Conservation (phyloP, 208 protist genomes). For the Crithidia brevicula region DNA sequence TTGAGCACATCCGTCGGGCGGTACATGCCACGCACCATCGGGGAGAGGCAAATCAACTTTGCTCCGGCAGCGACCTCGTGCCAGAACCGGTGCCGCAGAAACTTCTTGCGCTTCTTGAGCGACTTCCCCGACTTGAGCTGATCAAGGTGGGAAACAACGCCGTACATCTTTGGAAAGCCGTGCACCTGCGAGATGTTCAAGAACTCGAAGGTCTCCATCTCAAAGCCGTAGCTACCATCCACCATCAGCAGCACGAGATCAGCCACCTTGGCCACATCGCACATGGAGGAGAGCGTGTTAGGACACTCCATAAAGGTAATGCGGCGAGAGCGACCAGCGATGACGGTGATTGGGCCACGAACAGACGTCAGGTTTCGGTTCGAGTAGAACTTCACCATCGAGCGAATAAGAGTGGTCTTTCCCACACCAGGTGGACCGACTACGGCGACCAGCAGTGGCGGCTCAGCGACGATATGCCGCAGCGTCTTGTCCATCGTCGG, state of each 20-base stretch:
- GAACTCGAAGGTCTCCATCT: conserved; percentile 99
- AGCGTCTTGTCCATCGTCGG: conserved; percentile 90
- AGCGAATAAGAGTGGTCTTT: conserved; percentile 98
- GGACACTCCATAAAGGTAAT: conserved; percentile 99
- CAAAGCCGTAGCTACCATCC: conserved; percentile 98
- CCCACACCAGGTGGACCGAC: conserved; percentile 97
- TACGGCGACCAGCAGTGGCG: conserved; percentile 96
- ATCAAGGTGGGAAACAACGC: conserved; percentile 99
- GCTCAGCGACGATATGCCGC: conserved; percentile 80
- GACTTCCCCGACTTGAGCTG: conserved; percentile 96
- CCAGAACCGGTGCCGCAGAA: conserved; percentile 96
- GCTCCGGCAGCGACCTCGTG: conserved; percentile 92
- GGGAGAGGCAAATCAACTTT: conserved; percentile 98
- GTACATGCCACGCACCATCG: conserved; percentile 96
- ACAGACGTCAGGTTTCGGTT: conserved; percentile 93
- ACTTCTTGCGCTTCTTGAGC: conserved; percentile 98
- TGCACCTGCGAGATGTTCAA: conserved; percentile 99
- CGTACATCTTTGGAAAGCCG: conserved; percentile 99
- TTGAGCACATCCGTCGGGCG: conserved; percentile 98
- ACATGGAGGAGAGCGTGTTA: conserved; percentile 98
- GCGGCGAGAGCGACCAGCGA: conserved; percentile 92
- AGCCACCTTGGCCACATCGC: conserved; percentile 98
- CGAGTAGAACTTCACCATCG: conserved; percentile 99
- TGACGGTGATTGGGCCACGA: conserved; percentile 98
- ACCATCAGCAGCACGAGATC: conserved; percentile 98